Conservation (phyloP, 345 rosid genomes). For the Boechera divaricarpa region DNA sequence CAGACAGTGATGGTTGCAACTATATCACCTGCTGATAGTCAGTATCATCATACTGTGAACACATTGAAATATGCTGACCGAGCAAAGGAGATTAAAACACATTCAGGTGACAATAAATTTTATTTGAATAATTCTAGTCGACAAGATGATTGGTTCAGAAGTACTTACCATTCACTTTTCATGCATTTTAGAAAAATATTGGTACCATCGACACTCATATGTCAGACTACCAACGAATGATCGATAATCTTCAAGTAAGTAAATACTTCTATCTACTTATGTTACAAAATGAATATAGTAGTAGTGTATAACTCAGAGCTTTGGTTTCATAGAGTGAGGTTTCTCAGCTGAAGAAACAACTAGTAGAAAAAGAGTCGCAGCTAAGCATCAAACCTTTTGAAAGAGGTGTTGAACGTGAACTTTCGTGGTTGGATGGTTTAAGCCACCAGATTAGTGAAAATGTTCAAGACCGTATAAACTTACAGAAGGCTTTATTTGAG, state of each 20-base stretch:
- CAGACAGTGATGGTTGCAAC: conserved; percentile 95
- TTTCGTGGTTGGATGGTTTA: conserved; percentile 83
- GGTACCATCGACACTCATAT: conserved; percentile 89
- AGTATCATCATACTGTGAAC: conserved; percentile 71
- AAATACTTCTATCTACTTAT: neutral
- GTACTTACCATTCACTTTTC: conserved; percentile 33
- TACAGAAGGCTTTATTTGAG: conserved; percentile 89
- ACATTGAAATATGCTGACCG: conserved; percentile 97
- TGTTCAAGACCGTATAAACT: conserved; percentile 90
- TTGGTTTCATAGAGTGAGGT: conserved; percentile 72
- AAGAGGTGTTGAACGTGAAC: conserved; percentile 78
- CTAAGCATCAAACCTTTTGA: conserved; percentile 74
- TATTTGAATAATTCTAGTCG: conserved; percentile 16
- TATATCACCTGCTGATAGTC: conserved; percentile 50
- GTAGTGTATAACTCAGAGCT: conserved; percentile 26
- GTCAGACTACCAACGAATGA: conserved; percentile 95
- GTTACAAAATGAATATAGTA: neutral
- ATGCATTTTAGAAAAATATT: conserved; percentile 69
- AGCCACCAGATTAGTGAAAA: conserved; percentile 97
- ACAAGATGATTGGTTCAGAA: conserved; percentile 11
- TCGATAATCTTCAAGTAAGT: conserved; percentile 89
- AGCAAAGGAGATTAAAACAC: conserved; percentile 94
- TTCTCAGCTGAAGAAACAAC: conserved; percentile 74
- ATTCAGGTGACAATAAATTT: conserved; percentile 49
- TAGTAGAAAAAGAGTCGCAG: conserved; percentile 88